Percentiles rank a stretch among this genome's conserved stretches.
These are phyloP conservation scores for Eutrema yunnanense DNA, from an alignment of 345 rosid species.

Conservation along the genomic window DNA sequence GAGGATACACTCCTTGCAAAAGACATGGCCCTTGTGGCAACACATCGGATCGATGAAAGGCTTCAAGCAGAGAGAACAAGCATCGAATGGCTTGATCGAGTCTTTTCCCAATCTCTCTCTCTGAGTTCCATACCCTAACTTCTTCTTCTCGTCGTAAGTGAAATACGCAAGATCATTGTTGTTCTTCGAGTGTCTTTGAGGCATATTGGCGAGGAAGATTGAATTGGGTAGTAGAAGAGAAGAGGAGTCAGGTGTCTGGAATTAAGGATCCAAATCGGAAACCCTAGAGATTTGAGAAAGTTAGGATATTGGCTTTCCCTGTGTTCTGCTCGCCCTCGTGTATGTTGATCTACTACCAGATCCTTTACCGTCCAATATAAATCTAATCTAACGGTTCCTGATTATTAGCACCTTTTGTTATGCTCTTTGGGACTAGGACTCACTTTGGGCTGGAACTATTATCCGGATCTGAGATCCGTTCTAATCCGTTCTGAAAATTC, in stretches of 20 bases:
- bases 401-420: too few relatives aligned
- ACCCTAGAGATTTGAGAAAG: slow-evolving; percentile 28
- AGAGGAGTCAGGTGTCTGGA: not conserved
- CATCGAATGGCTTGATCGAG: slow-evolving; percentile 91
- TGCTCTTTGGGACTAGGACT: too few relatives aligned
- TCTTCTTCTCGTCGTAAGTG: slow-evolving; percentile 95
- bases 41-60: slow-evolving; percentile 84
- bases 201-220: slow-evolving; percentile 42
- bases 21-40: slow-evolving; percentile 89
- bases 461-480: too few relatives aligned
- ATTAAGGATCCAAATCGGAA: slow-evolving; percentile 11
- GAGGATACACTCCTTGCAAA: slow-evolving; percentile 86
- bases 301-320: not conserved
- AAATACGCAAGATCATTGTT: slow-evolving; percentile 93
- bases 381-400: not conserved
- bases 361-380: slow-evolving; percentile 14
- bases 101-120: slow-evolving; percentile 92
- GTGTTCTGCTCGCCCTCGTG: slow-evolving; percentile 12
- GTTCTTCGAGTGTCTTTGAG: slow-evolving; percentile 97
- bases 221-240: not conserved
- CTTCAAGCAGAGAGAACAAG: slow-evolving; percentile 91
- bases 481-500: too few relatives aligned
- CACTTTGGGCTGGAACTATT: too few relatives aligned
- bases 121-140: slow-evolving; percentile 95
- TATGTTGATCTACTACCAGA: not conserved